Percentiles rank a stretch among this genome's conserved stretches.
phyloP scores from a whole-genome alignment of 1,284 basidiomycete genomes.

The Quambalaria eucalypti region DNA sequence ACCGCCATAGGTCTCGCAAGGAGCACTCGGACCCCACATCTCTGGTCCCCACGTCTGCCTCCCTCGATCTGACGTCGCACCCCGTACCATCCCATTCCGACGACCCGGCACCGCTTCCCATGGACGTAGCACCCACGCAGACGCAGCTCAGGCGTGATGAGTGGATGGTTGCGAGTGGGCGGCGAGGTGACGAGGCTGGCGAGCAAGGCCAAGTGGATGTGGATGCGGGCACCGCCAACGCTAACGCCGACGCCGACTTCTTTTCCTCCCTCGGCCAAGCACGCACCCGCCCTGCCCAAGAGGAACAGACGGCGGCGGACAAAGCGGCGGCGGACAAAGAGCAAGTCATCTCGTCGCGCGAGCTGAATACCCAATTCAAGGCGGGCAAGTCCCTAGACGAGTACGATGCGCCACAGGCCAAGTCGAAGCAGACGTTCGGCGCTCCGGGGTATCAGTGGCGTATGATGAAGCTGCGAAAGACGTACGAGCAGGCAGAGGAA shows the following conservation, averaged over 20 bases:
- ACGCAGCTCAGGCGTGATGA: slow-evolving; percentile 63
- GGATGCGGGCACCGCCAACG: slow-evolving; percentile 1
- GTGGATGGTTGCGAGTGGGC: slow-evolving; percentile 80
- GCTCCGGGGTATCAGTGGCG: slow-evolving; percentile 87
- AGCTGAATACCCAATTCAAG: slow-evolving; percentile 69
- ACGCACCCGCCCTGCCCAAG: slow-evolving; percentile 52
- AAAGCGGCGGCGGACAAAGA: too few relatives aligned
- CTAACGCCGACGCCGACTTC: slow-evolving; percentile 15
- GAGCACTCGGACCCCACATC: slow-evolving; percentile 58
- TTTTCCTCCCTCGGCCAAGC: slow-evolving; percentile 72
- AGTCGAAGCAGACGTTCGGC: slow-evolving; percentile 3
- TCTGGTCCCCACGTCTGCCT: slow-evolving; percentile 65
- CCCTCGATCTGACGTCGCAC: slow-evolving; percentile 60
- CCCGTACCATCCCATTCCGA: slow-evolving; percentile 49
- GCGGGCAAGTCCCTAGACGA: slow-evolving; percentile 57
- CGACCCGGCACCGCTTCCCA: slow-evolving; percentile 52
- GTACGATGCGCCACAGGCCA: slow-evolving; percentile 48
- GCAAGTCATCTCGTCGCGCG: slow-evolving; percentile 54
- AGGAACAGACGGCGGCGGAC: slow-evolving; percentile 62
- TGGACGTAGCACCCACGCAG: slow-evolving; percentile 49
- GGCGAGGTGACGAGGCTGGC: too few relatives aligned
- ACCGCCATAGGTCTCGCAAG: slow-evolving; percentile 48
- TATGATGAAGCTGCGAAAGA: slow-evolving; percentile 86
- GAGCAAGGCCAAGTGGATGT: slow-evolving; percentile 16
- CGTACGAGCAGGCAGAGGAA: slow-evolving; percentile 81